A percentile compares a stretch with the other conserved stretches of the same genome.
phyloP scores from a whole-genome alignment of 192 early-diverging fungal species.

The Pecoramyces ruminantium region DNA sequence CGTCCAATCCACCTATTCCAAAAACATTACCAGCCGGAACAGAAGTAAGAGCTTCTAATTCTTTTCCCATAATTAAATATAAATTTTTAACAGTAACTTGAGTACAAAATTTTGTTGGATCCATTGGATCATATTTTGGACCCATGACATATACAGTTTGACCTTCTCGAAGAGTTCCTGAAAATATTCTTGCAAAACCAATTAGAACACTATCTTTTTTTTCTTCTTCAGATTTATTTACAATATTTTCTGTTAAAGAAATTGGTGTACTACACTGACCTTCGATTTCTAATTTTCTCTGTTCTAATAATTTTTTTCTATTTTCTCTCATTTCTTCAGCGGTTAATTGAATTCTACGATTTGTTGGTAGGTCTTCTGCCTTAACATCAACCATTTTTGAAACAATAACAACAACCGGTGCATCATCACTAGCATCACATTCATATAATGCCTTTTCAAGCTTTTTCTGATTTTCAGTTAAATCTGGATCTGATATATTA shows the following conservation, averaged over 20 bases:
- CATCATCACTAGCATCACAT: slow-evolving; percentile 43
- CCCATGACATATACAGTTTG: slow-evolving; percentile 75
- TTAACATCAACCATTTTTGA: slow-evolving; percentile 89
- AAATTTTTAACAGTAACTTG: slow-evolving; percentile 60
- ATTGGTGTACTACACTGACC: slow-evolving; percentile 2
- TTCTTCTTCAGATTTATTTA: slow-evolving; percentile 7
- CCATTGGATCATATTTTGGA: slow-evolving; percentile 72
- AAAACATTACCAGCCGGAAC: slow-evolving; percentile 94
- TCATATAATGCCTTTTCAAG: slow-evolving; percentile 55
- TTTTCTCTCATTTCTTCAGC: slow-evolving; percentile 81
- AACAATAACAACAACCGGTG: slow-evolving; percentile 69
- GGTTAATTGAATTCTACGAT: slow-evolving; percentile 43
- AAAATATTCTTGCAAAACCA: slow-evolving; percentile 89
- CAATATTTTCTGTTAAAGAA: background rate
- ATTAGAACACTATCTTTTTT: slow-evolving; percentile 46
- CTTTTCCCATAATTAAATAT: slow-evolving; percentile 95
- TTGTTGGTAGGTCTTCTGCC: slow-evolving; percentile 51
- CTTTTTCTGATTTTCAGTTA: slow-evolving; percentile 16
- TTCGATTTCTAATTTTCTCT: slow-evolving; percentile 10
- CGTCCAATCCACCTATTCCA: slow-evolving; percentile 74
- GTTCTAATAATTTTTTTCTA: slow-evolving; percentile 26
- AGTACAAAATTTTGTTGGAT: slow-evolving; percentile 21
- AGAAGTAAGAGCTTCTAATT: slow-evolving; percentile 59
- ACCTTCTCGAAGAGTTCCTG: slow-evolving; percentile 72
- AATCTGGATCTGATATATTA: slow-evolving; percentile 8